Evolutionary conservation across 2,329 filamentous ascomycete genomes (phyloP), one percentile per base, ranked within the genome.

Genomic region (Pyrenophora tritici-repentis): DNA sequence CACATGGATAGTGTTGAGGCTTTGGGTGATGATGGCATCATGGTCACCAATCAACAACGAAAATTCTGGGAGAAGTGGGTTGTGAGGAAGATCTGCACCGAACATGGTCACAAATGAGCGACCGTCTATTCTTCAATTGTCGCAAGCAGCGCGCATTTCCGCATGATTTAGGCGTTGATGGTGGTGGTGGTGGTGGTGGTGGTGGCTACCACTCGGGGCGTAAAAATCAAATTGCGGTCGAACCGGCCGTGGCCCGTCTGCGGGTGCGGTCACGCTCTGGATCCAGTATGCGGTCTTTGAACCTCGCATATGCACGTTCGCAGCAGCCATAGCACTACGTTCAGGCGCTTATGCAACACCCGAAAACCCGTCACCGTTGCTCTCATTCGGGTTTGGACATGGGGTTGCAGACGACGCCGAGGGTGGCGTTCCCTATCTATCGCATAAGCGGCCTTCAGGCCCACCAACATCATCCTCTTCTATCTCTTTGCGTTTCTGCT

Each of bases 11-110:
- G 68, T 45, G 70, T 74, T 6, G 78, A 80, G 20, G 73, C 75
- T 17, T 65, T 83, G 5, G 75, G 72, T 13, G 81, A 83, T 57
- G 75, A 82, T 56, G 80, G 80, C 1, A 52, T 71, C 3, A 66
- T 65, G 33, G 79, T 82, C 4, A 75, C 72, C n/a, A 76, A 77
- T 54, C 61, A 67, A 31, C 79, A 82, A 59, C 75, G 81, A 43
- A 82, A 82, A 59, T 72, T 76, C 45, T 83, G 81, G 81, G 80
- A 84, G 65, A 77, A 76, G 58, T 84, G 81, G 81, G 78, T 80
- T 10, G 62, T 82, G 10, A 69, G 78, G 39, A 68, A 76, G 54
- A 50, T 51, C 18, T 83, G 80, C 68, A 69, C 67, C 16, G 72
- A 76, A 53, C 74, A 76, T 54, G 66, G 64, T 32, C 70, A 73